These are phyloP conservation scores for Cyberlindnera maritima DNA, from an alignment of 805 yeast genomes.

Conservation along the genomic window DNA sequence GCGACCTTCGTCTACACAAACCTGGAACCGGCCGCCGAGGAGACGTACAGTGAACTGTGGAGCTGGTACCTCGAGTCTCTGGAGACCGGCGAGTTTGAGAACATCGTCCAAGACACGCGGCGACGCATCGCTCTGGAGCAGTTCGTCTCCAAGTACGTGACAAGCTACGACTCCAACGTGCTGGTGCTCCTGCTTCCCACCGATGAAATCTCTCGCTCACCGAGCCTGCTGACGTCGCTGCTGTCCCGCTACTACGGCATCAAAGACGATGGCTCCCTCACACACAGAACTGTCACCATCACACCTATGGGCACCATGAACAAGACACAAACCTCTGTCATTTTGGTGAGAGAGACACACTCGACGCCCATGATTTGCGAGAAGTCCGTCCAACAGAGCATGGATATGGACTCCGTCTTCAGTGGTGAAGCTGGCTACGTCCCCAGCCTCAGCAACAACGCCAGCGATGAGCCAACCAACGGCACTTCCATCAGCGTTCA, in stretches of 20 bases:
- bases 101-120: slow-evolving; percentile 14
- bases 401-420: slow-evolving; percentile 13
- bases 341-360: slow-evolving; percentile 11
- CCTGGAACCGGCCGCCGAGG: slow-evolving; percentile 13
- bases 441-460: slow-evolving; percentile 4
- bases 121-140: slow-evolving; percentile 12
- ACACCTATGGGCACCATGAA: slow-evolving; percentile 17
- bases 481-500: neutral
- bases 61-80: slow-evolving; percentile 19
- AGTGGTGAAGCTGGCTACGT: slow-evolving; percentile 19
- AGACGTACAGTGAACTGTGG: slow-evolving; percentile 16
- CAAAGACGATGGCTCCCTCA: neutral
- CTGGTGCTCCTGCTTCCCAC: slow-evolving; percentile 18
- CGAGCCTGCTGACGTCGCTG: slow-evolving; percentile 14
- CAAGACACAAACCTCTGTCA: slow-evolving; percentile 14
- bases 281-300: slow-evolving; percentile 10
- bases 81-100: slow-evolving; percentile 19
- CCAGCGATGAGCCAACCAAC: neutral
- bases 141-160: slow-evolving; percentile 13
- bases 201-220: slow-evolving; percentile 13
- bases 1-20: slow-evolving; percentile 18
- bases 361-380: neutral
- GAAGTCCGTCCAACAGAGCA: neutral
- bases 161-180: slow-evolving; percentile 16
- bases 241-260: slow-evolving; percentile 14